Base-by-base conservation (phyloP, 306 rosid genomes). In the Fragaria ananassa region DNA sequence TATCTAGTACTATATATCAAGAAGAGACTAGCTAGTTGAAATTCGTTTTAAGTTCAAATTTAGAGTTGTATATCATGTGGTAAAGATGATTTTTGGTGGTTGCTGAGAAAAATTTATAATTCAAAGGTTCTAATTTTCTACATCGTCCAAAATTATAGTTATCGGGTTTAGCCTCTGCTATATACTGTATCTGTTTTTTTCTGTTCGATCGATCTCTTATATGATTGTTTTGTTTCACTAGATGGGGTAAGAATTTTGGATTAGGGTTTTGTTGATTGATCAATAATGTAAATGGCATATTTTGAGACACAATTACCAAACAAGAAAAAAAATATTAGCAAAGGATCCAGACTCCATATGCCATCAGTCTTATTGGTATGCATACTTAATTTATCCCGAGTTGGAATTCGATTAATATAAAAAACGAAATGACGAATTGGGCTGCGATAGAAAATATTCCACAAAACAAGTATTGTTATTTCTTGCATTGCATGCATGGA, bases 401-500 rank as follows among this genome's bases (percentile, higher is more conserved):
- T 79, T n/a, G 64, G 57, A 79, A 51, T 72, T 73, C 57, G 31
- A 42, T 73, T 65, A 62, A 79, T 79, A 71, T 27, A 68, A 31
- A 78, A 29, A 42, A 23, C 58, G 11, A 61, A 72, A 66, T 64
- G 70, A 74, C 23, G 50, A 44, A 42, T 8, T 54, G 56, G 67
- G 60, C 44, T 64, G 39, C 29, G 66, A 58, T 7, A 39, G 72
- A 64, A 79, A 44, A 46, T 80, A 53, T 47, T 69, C 70, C 63
- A 29, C 73, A 69, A 39, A 37, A 76, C 5, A 76, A 65, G 18
- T 39, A 41, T 23, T 65, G 31, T 50, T 51, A 75, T 67, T 8
- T 42, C 84, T 42, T 71, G 70, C 78, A 80, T 82, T 8, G 29
- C 60, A 74, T 71, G 70, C 78, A 80, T 81, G 14, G 29, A 46